Base-by-base conservation (phyloP, 176 grass and related monocot genomes). In the Lolium rigidum region DNA sequence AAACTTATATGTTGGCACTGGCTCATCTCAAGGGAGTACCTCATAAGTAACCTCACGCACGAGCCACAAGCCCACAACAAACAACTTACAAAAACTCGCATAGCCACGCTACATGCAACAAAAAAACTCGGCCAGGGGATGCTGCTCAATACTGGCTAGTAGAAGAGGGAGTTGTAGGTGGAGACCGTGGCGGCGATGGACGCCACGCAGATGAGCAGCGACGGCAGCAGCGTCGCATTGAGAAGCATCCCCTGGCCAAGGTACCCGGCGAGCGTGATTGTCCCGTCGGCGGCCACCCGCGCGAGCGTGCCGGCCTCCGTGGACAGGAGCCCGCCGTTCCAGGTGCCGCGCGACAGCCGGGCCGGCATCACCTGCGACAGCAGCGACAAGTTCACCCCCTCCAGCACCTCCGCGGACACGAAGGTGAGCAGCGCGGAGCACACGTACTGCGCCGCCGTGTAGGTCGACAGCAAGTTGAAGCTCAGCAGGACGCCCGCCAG, bases 311-410 rank as follows among this genome's bases (percentile, higher is more conserved):
- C 73, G 48, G 73, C 73, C 73, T 76, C 73, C 7, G 73, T 76
- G 11, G 73, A 76, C 48, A 76, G 73, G 22, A 76, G 48, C 73
- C 73, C 73, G 48, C 47, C 48, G 73, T 76, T 76, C 73, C 73
- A 76, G 13, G 73, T 76, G 6, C 73, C 73, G 48, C 73, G 48
- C 22, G 73, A 76, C 48, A 76, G 73, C 73, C 48, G 24, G 48
- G 73, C 73, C 47, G 73, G 73, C 73, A 76, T 76, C 73, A 76
- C 48, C 73, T 76, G 73, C 48, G 73, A 76, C 14, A 76, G 73
- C 73, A 76, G 48, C 73, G 73, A 76, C 48, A 76, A 46, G 73
- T 76, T 76, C 73, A 76, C 73, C 7, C 73, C 73, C 24, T 76
- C 73, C 73, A 76, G 48, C 48, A 76, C 73, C 73, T 76, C 73